Percentiles rank a stretch among this genome's conserved stretches.
Conservation (phyloP, 2,329 filamentous ascomycete species). For the Gnomoniopsis sp. region DNA sequence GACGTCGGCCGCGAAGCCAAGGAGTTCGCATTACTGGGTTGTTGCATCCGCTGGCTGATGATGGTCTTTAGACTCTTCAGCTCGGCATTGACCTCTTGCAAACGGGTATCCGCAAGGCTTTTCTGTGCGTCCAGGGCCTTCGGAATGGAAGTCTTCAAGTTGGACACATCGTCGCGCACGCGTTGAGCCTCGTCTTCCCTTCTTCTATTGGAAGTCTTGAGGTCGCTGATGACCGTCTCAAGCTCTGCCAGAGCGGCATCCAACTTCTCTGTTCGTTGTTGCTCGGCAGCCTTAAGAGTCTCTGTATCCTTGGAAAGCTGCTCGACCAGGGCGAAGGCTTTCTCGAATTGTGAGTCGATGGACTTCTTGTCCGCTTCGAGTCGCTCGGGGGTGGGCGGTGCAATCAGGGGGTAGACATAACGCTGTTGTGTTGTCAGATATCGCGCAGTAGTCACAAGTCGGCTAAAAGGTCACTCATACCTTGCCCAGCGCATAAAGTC, state of each 20-base stretch:
- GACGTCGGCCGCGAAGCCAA: constrained; percentile 27
- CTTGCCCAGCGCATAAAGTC: constrained; percentile 83
- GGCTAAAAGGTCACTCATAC: constrained; percentile 38
- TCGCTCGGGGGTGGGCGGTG: constrained; percentile 89
- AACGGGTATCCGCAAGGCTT: constrained; percentile 72
- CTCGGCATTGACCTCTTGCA: constrained; percentile 83
- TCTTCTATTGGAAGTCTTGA: constrained; percentile 77
- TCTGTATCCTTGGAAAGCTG: constrained; percentile 90
- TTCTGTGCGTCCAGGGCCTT: constrained; percentile 86
- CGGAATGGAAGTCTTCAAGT: constrained; percentile 80
- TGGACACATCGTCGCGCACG: constrained; percentile 80
- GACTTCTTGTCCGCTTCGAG: constrained; percentile 90
- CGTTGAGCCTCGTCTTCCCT: constrained; percentile 85
- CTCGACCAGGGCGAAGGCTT: constrained; percentile 86
- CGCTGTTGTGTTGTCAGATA: constrained; percentile 48
- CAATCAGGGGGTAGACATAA: constrained; percentile 86
- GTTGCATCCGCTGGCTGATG: constrained; percentile 61
- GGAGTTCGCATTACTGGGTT: constrained; percentile 26
- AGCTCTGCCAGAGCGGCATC: constrained; percentile 80
- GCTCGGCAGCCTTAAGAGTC: constrained; percentile 80
- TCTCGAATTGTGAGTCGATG: constrained; percentile 91
- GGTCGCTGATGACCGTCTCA: constrained; percentile 74
- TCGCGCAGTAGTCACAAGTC: no score
- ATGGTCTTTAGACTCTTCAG: constrained; percentile 90
- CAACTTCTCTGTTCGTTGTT: constrained; percentile 76